Percentiles rank a stretch among this genome's conserved stretches.
Conservation (phyloP, 2,329 filamentous ascomycete species). For the Diplodia intermedia region DNA sequence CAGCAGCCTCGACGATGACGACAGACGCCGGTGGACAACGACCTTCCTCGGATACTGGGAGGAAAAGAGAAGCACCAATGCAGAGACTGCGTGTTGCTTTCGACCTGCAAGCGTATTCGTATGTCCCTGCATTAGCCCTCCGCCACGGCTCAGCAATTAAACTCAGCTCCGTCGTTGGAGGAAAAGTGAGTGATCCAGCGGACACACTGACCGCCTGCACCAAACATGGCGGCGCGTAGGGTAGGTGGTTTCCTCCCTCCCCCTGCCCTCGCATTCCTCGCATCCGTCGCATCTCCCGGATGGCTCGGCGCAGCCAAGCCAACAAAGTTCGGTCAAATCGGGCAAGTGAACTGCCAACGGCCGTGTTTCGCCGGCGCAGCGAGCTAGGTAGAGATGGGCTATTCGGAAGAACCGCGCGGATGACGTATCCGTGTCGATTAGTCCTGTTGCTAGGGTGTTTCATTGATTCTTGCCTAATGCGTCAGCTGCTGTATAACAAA, state of each 20-base stretch:
- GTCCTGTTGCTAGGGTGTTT: not conserved
- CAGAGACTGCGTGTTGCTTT: not conserved
- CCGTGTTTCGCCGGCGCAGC: not conserved
- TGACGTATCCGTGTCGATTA: not conserved
- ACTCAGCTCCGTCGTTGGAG: conserved; percentile 16
- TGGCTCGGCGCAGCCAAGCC: not conserved
- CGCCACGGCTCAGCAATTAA: conserved; percentile 6
- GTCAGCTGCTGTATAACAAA: conserved; percentile 24
- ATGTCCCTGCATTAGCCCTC: conserved; percentile 21
- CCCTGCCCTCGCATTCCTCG: not conserved
- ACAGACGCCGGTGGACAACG: no score
- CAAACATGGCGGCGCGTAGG: not conserved
- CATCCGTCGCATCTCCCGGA: not conserved
- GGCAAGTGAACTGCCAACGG: not conserved
- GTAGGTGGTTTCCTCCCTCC: not conserved
- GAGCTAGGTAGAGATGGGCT: not conserved
- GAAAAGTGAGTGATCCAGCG: not conserved
- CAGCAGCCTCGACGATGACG: no score
- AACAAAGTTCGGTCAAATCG: not conserved
- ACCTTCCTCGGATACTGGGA: no score
- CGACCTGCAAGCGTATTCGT: not conserved
- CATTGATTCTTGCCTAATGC: conserved; percentile 25
- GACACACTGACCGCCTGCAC: not conserved
- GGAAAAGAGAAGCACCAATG: not conserved
- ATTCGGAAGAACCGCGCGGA: not conserved